Evolutionary conservation across 495 filamentous ascomycete species (phyloP).

Genomic region (Neurospora cerealis): DNA sequence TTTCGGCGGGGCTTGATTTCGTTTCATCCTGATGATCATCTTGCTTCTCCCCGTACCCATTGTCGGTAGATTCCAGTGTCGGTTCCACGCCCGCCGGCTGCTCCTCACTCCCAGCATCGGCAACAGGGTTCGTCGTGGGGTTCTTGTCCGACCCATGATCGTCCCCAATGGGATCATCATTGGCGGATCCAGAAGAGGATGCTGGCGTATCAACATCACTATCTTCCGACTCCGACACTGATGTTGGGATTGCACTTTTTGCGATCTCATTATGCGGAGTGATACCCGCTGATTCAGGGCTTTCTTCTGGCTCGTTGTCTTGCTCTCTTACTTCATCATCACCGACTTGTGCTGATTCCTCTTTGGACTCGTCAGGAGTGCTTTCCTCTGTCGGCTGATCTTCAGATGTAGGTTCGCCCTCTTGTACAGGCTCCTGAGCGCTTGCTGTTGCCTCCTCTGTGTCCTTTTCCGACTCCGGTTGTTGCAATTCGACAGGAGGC

Average conservation of each 20-base stretch:
- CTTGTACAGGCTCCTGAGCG: neutral
- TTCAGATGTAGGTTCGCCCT: neutral
- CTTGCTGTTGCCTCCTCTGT: neutral
- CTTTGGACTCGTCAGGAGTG: neutral
- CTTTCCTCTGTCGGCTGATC: neutral
- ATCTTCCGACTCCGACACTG: neutral
- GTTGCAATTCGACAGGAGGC: neutral
- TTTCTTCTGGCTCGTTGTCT: neutral
- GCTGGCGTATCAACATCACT: neutral
- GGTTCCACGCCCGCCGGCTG: neutral
- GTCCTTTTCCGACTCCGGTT: neutral
- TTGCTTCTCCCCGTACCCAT: neutral
- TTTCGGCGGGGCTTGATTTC: neutral
- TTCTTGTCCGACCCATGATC: neutral
- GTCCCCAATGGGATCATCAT: neutral
- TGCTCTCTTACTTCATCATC: neutral
- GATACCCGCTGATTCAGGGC: neutral
- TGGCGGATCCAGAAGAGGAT: neutral
- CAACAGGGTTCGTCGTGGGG: neutral
- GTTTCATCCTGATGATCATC: neutral
- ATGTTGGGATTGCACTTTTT: neutral
- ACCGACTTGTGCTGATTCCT: neutral
- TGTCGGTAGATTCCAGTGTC: neutral
- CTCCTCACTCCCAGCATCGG: neutral
- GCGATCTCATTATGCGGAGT: neutral